Evolutionary conservation across 2,329 filamentous ascomycete species (phyloP), one percentile per base, ranked within the genome.

Genomic region (Paecilomyces sp.): DNA sequence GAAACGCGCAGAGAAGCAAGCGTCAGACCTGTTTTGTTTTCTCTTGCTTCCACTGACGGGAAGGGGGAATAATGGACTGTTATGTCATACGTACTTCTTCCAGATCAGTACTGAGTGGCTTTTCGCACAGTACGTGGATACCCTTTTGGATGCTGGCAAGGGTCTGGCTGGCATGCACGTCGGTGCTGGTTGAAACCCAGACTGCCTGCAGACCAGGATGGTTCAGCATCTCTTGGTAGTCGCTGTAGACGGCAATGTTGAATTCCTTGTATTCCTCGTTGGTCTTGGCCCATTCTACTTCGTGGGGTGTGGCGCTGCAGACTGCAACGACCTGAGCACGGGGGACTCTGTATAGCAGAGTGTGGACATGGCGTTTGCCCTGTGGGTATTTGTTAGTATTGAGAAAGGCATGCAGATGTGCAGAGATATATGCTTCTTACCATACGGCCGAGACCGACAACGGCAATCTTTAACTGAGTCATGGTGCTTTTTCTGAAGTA

Each of bases 51-150:
- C 25, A 28, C 25, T 2, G 3, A 28, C 25, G 1, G 36, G n/a
- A 47, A 18, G 41, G 18, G 2, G 41, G 2, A 47, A n/a, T 4
- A 9, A 47, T 18, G 5, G 41, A n/a, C n/a, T 33, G 3, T 53
- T 13, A 53, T 60, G 55, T 56, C 18, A 56, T 53, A 52, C 56
- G 54, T 58, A 53, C 59, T 33, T 36, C 58, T 22, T 54, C 55
- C 36, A 55, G 31, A 50, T 54, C 33, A 22, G 54, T 51, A 33
- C 30, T 54, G 50, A 57, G 41, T 7, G 51, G 84, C 74, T 86
- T 85, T 74, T 86, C 84, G 65, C 82, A 85, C 15, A 86, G 70
- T 0, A 85, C 82, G 64, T 86, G 84, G 64, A 81, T 77, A 52
- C 80, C 77, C 8, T 75, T 76, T 56, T 82, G 69, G 57, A 86